Base-by-base conservation (phyloP, 441 rosid genomes). In the Aleurites moluccanus region DNA sequence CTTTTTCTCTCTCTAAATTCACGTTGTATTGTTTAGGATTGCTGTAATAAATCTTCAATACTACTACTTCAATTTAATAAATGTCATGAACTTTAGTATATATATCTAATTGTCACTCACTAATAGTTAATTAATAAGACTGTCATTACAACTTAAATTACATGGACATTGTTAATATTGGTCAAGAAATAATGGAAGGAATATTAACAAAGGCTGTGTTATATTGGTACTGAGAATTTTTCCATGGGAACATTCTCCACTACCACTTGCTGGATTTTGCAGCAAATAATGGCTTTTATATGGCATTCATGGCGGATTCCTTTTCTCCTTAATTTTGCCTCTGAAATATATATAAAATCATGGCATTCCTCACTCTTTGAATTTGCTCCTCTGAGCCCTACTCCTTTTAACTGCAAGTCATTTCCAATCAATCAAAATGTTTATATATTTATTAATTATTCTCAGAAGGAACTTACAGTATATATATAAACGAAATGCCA, bases 1-100 rank as follows among this genome's bases (percentile, higher is more conserved):
- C 20, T 53, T 21, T 71, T 11, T 40, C 57, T 67, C 35, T 50
- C 66, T 25, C 67, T 38, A 53, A 14, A 11, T 27, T 64, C 61
- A 70, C 33, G 61, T 73, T 61, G 49, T 79, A 72, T 60, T 76
- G 65, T 65, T 57, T 70, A 6, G 47, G 38, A 44, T 44, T 40
- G 33, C 42, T 71, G 74, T 69, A 33, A 30, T 52, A 67, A 55
- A 53, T n/a, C 52, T 33, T 69, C 49, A 15, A n/a, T n/a, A n/a
- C n/a, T n/a, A n/a, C n/a, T n/a, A n/a, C n/a, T n/a, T n/a, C n/a
- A 27, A 25, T 27, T 2, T 25, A 27, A 60, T 28, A 60, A 60
- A 60, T 30, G 64, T 59, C 35, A 59, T 52, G 42, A 40, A 40
- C 6, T 40, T 40, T 40, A 3, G 42, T n/a, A n/a, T n/a, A n/a